These are phyloP conservation scores for Bacidia gigantensis DNA, from an alignment of 495 filamentous ascomycete genomes.

Conservation along the genomic window DNA sequence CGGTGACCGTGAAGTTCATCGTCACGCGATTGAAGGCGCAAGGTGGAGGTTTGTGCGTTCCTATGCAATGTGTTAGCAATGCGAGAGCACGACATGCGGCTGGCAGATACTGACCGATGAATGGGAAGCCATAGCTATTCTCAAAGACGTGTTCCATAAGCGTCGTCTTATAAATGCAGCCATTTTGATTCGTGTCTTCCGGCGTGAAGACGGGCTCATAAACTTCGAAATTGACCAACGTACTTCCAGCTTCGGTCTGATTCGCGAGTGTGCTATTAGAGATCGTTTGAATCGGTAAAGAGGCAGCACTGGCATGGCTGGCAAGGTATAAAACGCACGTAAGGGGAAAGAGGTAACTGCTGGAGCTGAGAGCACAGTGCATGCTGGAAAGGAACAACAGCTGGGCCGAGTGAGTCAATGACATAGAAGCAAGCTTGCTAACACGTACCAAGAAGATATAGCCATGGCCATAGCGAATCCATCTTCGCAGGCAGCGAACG, in stretches of 20 bases:
- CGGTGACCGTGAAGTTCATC: constrained; percentile 72
- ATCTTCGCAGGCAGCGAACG: no score
- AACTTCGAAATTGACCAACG: constrained; percentile 31
- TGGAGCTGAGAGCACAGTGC: no score
- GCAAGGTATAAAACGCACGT: no score
- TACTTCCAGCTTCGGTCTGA: not conserved
- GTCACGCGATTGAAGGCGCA: constrained; percentile 67
- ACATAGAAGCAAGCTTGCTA: no score
- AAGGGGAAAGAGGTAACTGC: no score
- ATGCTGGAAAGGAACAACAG: no score
- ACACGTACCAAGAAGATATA: no score
- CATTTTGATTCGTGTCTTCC: constrained; percentile 26
- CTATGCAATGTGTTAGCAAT: constrained; percentile 26
- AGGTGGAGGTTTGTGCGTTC: constrained; percentile 49
- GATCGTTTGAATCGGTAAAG: no score
- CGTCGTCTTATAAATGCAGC: constrained; percentile 32
- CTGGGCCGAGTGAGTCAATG: no score
- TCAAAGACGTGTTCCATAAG: constrained; percentile 66
- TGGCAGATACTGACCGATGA: constrained; percentile 56
- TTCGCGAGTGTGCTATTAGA: no score
- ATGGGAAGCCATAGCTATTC: constrained; percentile 65
- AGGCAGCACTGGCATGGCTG: no score
- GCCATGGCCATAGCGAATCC: no score
- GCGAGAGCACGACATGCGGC: not conserved
- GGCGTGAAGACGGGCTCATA: constrained; percentile 44